Evolutionary conservation across 1,284 basidiomycete species (phyloP).

Genomic region (Irpex sp.): DNA sequence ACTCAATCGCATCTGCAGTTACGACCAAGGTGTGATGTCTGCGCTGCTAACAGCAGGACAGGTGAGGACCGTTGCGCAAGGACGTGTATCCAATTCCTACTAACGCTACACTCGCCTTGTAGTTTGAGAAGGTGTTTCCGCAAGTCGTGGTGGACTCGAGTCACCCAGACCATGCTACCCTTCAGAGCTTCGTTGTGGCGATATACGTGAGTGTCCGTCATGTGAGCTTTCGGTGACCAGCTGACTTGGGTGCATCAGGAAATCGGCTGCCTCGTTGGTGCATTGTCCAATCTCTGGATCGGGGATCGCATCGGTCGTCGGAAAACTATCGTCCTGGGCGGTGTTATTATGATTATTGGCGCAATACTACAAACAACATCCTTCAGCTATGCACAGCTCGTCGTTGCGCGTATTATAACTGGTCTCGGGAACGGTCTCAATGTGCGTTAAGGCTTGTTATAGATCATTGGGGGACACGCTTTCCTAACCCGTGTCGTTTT

Average conservation of each 20-base stretch:
- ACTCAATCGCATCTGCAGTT: conserved; percentile 26
- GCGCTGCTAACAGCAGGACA: conserved; percentile 48
- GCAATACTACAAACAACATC: conserved; percentile 54
- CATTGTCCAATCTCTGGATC: conserved; percentile 47
- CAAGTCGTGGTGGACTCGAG: conserved; percentile 32
- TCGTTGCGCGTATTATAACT: conserved; percentile 56
- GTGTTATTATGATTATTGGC: conserved; percentile 57
- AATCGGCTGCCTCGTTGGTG: conserved; percentile 48
- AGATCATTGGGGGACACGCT: background rate
- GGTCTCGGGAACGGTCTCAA: conserved; percentile 68
- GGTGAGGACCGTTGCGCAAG: conserved; percentile 19
- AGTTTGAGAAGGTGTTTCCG: conserved; percentile 50
- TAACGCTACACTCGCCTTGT: background rate
- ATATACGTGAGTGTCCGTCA: conserved; percentile 38
- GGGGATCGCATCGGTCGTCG: conserved; percentile 50
- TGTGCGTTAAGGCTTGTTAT: conserved; percentile 26
- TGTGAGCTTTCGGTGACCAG: background rate
- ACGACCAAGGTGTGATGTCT: conserved; percentile 65
- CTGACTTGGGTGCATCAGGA: conserved; percentile 30
- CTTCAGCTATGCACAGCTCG: conserved; percentile 49
- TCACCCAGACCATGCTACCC: conserved; percentile 40
- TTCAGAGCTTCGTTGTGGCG: conserved; percentile 50
- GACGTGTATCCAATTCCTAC: background rate
- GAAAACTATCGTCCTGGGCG: conserved; percentile 47
- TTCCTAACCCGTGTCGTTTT: background rate